Conservation (phyloP, 2,329 filamentous ascomycete genomes). For the Curvularia sp. region DNA sequence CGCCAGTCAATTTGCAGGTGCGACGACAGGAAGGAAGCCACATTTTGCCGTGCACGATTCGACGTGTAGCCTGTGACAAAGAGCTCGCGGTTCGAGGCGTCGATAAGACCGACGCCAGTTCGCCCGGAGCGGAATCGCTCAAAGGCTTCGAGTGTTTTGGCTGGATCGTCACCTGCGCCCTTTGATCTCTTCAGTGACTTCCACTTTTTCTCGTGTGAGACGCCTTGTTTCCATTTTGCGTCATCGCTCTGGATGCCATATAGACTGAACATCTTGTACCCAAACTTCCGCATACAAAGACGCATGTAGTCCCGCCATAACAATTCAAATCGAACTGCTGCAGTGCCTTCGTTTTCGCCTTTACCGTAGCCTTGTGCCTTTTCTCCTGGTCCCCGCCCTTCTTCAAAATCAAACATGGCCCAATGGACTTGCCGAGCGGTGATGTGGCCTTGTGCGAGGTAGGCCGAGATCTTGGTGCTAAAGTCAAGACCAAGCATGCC, state of each 20-base stretch:
- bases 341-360: slow-evolving; percentile 76
- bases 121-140: slow-evolving; percentile 69
- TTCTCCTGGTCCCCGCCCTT: slow-evolving; percentile 58
- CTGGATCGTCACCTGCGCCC: slow-evolving; percentile 54
- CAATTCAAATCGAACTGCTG: slow-evolving; percentile 73
- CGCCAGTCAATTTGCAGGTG: slow-evolving; percentile 81
- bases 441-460: slow-evolving; percentile 74
- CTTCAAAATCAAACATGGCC: slow-evolving; percentile 73
- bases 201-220: slow-evolving; percentile 52
- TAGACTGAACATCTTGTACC: slow-evolving; percentile 67
- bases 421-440: slow-evolving; percentile 76
- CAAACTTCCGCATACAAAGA: slow-evolving; percentile 75
- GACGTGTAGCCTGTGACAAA: slow-evolving; percentile 79
- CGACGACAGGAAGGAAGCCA: slow-evolving; percentile 75
- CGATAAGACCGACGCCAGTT: slow-evolving; percentile 78
- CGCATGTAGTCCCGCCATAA: slow-evolving; percentile 83
- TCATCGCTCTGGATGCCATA: slow-evolving; percentile 64
- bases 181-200: slow-evolving; percentile 32
- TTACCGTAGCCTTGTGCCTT: slow-evolving; percentile 64
- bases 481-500: slow-evolving; percentile 74
- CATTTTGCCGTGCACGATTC: slow-evolving; percentile 78
- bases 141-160: slow-evolving; percentile 54
- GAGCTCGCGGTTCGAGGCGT: slow-evolving; percentile 77
- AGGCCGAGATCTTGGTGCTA: slow-evolving; percentile 78
- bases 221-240: slow-evolving; percentile 23